These are phyloP conservation scores for Corniculantispora saksenae DNA, from an alignment of 2,329 filamentous ascomycete species.

Conservation along the genomic window DNA sequence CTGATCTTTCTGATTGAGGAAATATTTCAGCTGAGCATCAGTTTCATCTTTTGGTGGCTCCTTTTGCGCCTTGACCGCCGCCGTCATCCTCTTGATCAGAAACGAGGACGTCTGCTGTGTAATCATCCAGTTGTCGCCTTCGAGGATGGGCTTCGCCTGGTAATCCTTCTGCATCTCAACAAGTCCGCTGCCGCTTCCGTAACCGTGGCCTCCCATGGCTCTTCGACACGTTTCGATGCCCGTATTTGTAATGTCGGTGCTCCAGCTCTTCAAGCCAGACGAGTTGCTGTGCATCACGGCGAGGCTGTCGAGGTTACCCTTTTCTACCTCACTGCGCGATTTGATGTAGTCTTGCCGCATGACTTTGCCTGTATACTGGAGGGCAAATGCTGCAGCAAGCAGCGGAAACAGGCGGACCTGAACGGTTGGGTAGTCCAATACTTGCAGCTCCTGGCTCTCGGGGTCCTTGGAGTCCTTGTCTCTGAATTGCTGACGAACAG, in stretches of 20 bases:
- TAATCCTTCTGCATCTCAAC: conserved; percentile 75
- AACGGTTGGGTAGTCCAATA: conserved; percentile 81
- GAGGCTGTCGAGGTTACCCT: conserved; percentile 51
- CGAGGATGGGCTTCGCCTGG: conserved; percentile 69
- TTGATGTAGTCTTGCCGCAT: conserved; percentile 76
- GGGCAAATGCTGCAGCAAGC: conserved; percentile 72
- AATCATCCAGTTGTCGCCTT: conserved; percentile 82
- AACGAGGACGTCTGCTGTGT: conserved; percentile 78
- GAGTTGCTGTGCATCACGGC: conserved; percentile 77
- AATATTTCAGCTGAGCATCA: conserved; percentile 64
- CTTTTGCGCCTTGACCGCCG: conserved; percentile 59
- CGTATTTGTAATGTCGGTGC: conserved; percentile 71
- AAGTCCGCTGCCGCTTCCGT: conserved; percentile 75
- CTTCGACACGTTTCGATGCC: conserved; percentile 74
- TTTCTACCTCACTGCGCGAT: conserved; percentile 42
- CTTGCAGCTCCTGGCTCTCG: conserved; percentile 66
- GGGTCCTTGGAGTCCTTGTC: conserved; percentile 65
- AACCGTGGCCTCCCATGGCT: conserved; percentile 77
- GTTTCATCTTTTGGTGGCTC: conserved; percentile 64
- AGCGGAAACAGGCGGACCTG: conserved; percentile 72
- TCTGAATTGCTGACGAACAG: conserved; percentile 76
- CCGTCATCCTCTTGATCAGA: conserved; percentile 60
- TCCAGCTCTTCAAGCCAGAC: conserved; percentile 73
- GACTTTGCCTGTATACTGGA: conserved; percentile 74
- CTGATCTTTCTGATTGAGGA: conserved; percentile 65